Evolutionary conservation across 768 basidiomycete genomes (phyloP), one percentile per base, ranked within the genome.

Genomic region (Mycena metata): DNA sequence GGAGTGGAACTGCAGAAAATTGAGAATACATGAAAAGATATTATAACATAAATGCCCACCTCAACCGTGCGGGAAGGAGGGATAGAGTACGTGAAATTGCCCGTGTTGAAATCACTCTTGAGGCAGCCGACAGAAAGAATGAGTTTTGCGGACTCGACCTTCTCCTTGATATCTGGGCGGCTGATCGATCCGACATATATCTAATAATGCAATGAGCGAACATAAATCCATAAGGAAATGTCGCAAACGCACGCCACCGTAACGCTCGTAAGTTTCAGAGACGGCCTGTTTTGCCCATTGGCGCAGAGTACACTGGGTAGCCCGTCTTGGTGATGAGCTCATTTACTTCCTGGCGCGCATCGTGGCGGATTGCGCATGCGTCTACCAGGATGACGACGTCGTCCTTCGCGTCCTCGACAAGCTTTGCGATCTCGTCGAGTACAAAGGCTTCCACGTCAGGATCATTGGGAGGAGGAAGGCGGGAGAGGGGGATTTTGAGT

Each of bases 61-160:
- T 93, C 93, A 69, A 94, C 82, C 16, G 88, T 89, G 45, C 83
- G 83, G 13, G 78, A 77, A 0, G 82, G 82, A 6, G 90, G 88
- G 51, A 91, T 89, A 56, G 86, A 87, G 73, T 93, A 94, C 0
- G 91, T 91, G 79, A 95, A 96, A 77, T 91, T 92, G 36, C 94
- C 95, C 1, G 93, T 94, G 78, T 96, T 96, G 83, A 94, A 95
- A 77, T 96, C 95, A 51, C 86, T 89, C 75, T 87, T 88, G 56
- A 94, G 80, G 1, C 82, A 79, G 5, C 94, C 93, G 65, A 96
- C 81, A 15, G 91, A 92, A 15, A 96, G 75, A 57, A 94, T 89
- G 47, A 96, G 82, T 70, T 90, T 92, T 5, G 94, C 89, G 3
- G 76, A 82, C 78, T 96, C 95, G 33, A 96, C 89, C 67, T 84